A percentile compares a stretch with the other conserved stretches of the same genome.
Evolutionary conservation across 1,284 basidiomycete genomes (phyloP).

Genomic region (Trichosporon asahii): DNA sequence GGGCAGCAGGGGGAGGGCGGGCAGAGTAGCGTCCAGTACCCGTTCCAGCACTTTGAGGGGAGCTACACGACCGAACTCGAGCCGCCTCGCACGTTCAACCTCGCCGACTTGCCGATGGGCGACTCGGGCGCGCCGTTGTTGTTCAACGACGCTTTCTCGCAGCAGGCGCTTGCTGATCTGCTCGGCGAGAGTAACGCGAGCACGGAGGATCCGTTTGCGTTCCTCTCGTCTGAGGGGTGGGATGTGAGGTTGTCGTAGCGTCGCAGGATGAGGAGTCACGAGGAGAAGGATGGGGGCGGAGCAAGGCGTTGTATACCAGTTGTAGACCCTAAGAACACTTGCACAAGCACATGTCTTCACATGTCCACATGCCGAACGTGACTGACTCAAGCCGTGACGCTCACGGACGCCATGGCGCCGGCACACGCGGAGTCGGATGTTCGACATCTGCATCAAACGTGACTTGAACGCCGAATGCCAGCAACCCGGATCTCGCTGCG

Average conservation of each 20-base stretch:
- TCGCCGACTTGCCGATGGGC: conserved; percentile 13
- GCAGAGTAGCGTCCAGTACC: conserved; percentile 1
- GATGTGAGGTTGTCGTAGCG: conserved; percentile 12
- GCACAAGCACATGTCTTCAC: neutral
- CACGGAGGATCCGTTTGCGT: conserved; percentile 32
- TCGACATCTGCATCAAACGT: no score
- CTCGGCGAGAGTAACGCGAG: conserved; percentile 26
- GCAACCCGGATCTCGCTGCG: neutral
- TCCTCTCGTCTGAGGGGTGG: conserved; percentile 25
- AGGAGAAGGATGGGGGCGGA: no score
- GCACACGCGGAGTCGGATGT: no score
- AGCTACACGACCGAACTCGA: conserved; percentile 8
- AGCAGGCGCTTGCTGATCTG: conserved; percentile 25
- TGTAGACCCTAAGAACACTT: neutral
- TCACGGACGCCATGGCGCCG: no score
- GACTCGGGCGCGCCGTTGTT: conserved; percentile 13
- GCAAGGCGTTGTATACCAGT: neutral
- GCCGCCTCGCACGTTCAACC: neutral
- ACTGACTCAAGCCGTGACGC: no score
- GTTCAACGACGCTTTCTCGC: conserved; percentile 20
- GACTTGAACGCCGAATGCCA: neutral
- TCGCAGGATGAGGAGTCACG: neutral
- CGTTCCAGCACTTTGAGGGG: conserved; percentile 1
- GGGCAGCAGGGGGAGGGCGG: neutral
- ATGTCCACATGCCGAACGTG: neutral